Evolutionary conservation across 495 filamentous ascomycete genomes (phyloP).

Genomic region (Chaetomidium leptoderma): DNA sequence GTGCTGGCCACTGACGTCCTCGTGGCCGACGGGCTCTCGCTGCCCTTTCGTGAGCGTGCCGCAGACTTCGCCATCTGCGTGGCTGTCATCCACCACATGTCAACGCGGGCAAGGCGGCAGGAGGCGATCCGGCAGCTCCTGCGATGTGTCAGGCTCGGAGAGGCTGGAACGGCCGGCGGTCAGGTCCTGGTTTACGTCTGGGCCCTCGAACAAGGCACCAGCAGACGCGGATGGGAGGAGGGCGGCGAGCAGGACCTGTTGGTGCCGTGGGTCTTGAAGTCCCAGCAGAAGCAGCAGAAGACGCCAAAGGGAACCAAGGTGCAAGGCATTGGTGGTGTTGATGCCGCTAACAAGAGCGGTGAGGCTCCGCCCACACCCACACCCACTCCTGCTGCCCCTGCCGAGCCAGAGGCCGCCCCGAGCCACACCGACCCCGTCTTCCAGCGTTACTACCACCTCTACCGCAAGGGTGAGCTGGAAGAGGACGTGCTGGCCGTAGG

Average conservation of each 20-base stretch:
- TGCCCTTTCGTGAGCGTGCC: slow-evolving; percentile 61
- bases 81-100: slow-evolving; percentile 92
- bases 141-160: slow-evolving; percentile 51
- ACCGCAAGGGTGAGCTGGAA: slow-evolving; percentile 81
- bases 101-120: slow-evolving; percentile 69
- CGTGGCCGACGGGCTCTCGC: slow-evolving; percentile 67
- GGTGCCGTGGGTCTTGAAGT: slow-evolving; percentile 87
- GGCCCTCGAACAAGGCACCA: slow-evolving; percentile 88
- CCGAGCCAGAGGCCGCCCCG: slow-evolving; percentile 7
- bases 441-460: slow-evolving; percentile 93
- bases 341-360: slow-evolving; percentile 24
- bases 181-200: slow-evolving; percentile 86
- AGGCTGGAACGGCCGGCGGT: slow-evolving; percentile 45
- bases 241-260: slow-evolving; percentile 85
- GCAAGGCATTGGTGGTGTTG: slow-evolving; percentile 15
- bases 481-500: slow-evolving; percentile 70
- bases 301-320: slow-evolving; percentile 8
- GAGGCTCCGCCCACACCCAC: slow-evolving; percentile 9
- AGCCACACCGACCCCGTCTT: slow-evolving; percentile 52
- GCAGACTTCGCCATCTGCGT: slow-evolving; percentile 96
- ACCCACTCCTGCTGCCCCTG: slow-evolving; percentile 2
- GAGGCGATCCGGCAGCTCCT: slow-evolving; percentile 71
- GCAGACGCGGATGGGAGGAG: slow-evolving; percentile 88
- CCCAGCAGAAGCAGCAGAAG: slow-evolving; percentile 18
- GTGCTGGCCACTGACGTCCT: slow-evolving; percentile 40